Conservation (phyloP, 139 green algal species). For the Coccomyxa sp. region DNA sequence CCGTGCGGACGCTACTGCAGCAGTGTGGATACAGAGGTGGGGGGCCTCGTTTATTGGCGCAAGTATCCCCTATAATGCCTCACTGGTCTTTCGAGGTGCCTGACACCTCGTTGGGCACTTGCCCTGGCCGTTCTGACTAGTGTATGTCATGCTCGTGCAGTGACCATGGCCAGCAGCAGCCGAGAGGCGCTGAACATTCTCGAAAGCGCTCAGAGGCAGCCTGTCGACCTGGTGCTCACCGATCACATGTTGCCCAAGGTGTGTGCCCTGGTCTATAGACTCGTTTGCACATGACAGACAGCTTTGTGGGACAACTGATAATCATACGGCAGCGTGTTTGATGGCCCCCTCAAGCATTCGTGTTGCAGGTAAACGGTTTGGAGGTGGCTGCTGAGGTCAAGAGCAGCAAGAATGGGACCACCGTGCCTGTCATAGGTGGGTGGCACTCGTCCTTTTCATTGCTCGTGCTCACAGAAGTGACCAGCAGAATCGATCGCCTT, state of each 20-base stretch:
- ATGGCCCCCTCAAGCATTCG: background rate
- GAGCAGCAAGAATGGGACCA: background rate
- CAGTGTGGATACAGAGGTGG: conserved; percentile 18
- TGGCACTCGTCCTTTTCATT: background rate
- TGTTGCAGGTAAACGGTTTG: conserved; percentile 14
- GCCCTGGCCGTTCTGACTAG: background rate
- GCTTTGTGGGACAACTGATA: background rate
- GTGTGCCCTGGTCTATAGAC: background rate
- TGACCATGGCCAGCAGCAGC: conserved; percentile 14
- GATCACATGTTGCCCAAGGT: conserved; percentile 24
- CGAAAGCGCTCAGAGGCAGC: background rate
- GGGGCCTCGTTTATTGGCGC: background rate
- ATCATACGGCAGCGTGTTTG: background rate
- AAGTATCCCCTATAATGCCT: background rate
- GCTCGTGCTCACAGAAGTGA: background rate
- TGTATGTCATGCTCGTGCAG: too few relatives aligned
- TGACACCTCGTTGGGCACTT: background rate
- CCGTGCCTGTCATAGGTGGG: conserved; percentile 21
- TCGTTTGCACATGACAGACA: too few relatives aligned
- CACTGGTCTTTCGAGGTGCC: background rate
- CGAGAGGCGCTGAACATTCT: conserved; percentile 12
- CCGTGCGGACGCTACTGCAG: conserved; percentile 5
- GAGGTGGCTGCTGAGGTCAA: conserved; percentile 10
- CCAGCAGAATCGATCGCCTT: background rate
- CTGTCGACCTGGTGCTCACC: conserved; percentile 16